A percentile compares a stretch with the other conserved stretches of the same genome.
These are phyloP conservation scores for Pichia nakasei DNA, from an alignment of 805 yeast genomes.

Conservation along the genomic window DNA sequence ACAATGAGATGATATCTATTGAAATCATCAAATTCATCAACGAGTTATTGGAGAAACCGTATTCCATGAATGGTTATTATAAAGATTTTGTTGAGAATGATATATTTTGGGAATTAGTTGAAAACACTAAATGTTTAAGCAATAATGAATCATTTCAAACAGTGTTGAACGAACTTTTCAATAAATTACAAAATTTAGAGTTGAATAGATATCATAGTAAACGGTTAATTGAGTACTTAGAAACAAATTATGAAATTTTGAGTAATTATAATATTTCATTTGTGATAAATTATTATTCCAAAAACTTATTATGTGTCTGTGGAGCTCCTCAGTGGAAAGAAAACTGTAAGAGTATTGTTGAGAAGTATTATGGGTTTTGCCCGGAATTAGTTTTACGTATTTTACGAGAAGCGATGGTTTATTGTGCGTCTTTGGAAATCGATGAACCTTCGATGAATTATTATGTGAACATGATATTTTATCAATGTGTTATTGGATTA, in stretches of 20 bases:
- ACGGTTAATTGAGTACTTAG: slow-evolving; percentile 14
- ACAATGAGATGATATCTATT: slow-evolving; percentile 8
- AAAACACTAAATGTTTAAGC: neutral
- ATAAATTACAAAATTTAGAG: slow-evolving; percentile 13
- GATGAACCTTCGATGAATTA: slow-evolving; percentile 9
- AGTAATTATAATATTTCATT: slow-evolving; percentile 18
- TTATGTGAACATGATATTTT: slow-evolving; percentile 15
- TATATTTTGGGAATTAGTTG: slow-evolving; percentile 11
- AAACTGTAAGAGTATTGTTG: slow-evolving; percentile 36
- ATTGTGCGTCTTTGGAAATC: slow-evolving; percentile 12
- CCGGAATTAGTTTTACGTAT: slow-evolving; percentile 17
- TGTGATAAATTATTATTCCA: slow-evolving; percentile 39
- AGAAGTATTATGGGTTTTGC: slow-evolving; percentile 31
- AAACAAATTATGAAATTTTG: slow-evolving; percentile 13
- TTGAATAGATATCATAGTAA: slow-evolving; percentile 5
- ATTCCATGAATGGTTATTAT: slow-evolving; percentile 7
- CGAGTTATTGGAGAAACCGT: slow-evolving; percentile 10
- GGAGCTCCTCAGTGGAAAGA: slow-evolving; percentile 43
- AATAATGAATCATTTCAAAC: slow-evolving; percentile 1
- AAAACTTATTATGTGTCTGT: slow-evolving; percentile 46
- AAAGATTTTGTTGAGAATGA: slow-evolving; percentile 9
- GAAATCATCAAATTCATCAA: slow-evolving; percentile 12
- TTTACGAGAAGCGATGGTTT: slow-evolving; percentile 13
- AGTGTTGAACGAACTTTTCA: slow-evolving; percentile 13
- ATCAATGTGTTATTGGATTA: slow-evolving; percentile 10